Percentiles rank a stretch among this genome's conserved stretches.
Evolutionary conservation across 352 stramenopile species (phyloP).

Genomic region (Phytophthora boehmeriae): DNA sequence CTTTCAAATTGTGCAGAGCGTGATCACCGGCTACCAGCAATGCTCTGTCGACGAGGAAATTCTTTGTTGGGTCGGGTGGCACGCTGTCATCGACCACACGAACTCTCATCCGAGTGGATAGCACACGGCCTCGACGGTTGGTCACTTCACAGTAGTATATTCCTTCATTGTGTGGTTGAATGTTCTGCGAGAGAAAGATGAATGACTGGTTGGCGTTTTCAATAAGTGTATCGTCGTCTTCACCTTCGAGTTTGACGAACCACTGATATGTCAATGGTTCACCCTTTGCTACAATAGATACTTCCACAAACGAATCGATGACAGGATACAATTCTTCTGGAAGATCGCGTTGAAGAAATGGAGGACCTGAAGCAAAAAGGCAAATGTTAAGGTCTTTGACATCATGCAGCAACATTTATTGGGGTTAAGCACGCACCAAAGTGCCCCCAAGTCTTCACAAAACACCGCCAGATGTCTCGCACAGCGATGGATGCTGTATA

Average conservation of each 20-base stretch:
- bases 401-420: too few species aligned
- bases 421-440: constrained; percentile 32
- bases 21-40: constrained; percentile 10
- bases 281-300: constrained; percentile 57
- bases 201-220: constrained; percentile 48
- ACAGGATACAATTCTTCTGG: constrained; percentile 32
- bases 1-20: constrained; percentile 39
- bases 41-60: constrained; percentile 46
- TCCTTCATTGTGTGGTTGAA: constrained; percentile 63
- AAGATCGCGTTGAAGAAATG: constrained; percentile 56
- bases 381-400: neutral
- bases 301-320: constrained; percentile 58
- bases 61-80: constrained; percentile 39
- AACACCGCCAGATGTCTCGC: constrained; percentile 45
- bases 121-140: constrained; percentile 52
- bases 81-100: constrained; percentile 55
- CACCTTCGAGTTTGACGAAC: constrained; percentile 33
- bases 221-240: constrained; percentile 32
- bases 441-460: constrained; percentile 72
- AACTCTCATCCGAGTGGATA: constrained; percentile 42
- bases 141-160: constrained; percentile 61
- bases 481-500: constrained; percentile 25
- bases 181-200: constrained; percentile 56
- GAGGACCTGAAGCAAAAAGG: constrained; percentile 23
- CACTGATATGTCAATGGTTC: constrained; percentile 79